Percentiles rank a stretch among this genome's conserved stretches.
phyloP scores from a whole-genome alignment of 2,329 filamentous ascomycete species.

The Penicillium crustosum region DNA sequence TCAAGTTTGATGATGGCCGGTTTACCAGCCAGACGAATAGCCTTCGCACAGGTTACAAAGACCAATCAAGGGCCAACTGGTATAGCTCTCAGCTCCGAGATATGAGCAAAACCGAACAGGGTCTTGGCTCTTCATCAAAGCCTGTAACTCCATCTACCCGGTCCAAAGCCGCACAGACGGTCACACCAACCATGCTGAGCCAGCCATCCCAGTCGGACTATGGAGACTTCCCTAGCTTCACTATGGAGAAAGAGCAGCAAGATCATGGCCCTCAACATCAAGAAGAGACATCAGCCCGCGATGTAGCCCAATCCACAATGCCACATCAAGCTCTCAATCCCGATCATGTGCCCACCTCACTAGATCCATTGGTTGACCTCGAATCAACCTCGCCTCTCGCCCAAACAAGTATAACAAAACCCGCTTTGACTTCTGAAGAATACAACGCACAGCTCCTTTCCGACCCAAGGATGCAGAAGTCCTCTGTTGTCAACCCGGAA shows the following conservation, averaged over 20 bases:
- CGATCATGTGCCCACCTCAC: not conserved
- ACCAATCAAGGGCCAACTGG: conserved; percentile 80
- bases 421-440: conserved; percentile 76
- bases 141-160: not conserved
- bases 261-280: not conserved
- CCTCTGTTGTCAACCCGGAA: conserved; percentile 86
- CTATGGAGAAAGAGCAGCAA: not conserved
- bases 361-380: not conserved
- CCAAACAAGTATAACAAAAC: conserved; percentile 32
- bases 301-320: not conserved
- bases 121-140: conserved; percentile 6
- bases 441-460: conserved; percentile 83
- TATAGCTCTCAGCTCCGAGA: conserved; percentile 70
- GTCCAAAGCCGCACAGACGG: conserved; percentile 29
- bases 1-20: conserved; percentile 64
- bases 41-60: conserved; percentile 66
- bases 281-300: not conserved
- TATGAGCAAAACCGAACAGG: conserved; percentile 28
- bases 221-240: conserved; percentile 41
- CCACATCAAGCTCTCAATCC: not conserved
- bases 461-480: conserved; percentile 82
- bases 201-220: conserved; percentile 45
- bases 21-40: conserved; percentile 66
- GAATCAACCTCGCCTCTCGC: not conserved
- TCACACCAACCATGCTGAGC: conserved; percentile 7